Conservation (phyloP, 768 basidiomycete genomes). For the Kwoniella mangroviensis region DNA sequence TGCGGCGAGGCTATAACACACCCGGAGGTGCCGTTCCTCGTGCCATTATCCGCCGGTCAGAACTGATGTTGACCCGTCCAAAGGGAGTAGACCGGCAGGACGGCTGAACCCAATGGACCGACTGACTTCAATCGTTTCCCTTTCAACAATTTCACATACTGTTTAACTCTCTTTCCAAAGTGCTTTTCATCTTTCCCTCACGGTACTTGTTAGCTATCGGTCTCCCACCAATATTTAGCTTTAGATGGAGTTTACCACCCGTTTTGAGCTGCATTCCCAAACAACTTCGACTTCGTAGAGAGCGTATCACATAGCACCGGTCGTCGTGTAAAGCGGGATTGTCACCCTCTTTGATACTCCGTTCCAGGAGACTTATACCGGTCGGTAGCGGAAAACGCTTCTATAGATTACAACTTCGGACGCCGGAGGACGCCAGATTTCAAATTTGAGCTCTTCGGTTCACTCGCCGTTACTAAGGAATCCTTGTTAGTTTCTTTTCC, state of each 20-base stretch:
- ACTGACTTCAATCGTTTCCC: constrained; percentile 78
- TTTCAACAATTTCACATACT: constrained; percentile 81
- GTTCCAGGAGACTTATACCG: constrained; percentile 79
- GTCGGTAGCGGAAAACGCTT: constrained; percentile 73
- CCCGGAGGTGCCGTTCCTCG: constrained; percentile 68
- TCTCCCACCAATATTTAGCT: constrained; percentile 79
- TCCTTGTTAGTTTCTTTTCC: constrained; percentile 91
- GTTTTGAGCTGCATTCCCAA: constrained; percentile 83
- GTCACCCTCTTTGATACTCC: constrained; percentile 66
- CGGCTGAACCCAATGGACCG: constrained; percentile 66
- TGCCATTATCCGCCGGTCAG: constrained; percentile 66
- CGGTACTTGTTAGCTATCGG: constrained; percentile 83
- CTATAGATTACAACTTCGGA: constrained; percentile 79
- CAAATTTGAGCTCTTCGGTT: constrained; percentile 83
- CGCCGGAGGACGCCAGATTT: constrained; percentile 68
- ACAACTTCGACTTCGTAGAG: constrained; percentile 76
- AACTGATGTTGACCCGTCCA: constrained; percentile 73
- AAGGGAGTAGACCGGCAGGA: constrained; percentile 66
- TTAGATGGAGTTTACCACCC: constrained; percentile 85
- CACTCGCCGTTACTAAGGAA: constrained; percentile 86
- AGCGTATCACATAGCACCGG: constrained; percentile 70
- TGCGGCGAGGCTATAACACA: constrained; percentile 70
- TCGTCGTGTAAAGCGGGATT: constrained; percentile 66
- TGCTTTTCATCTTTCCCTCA: constrained; percentile 83
- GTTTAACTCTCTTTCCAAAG: constrained; percentile 80